These are phyloP conservation scores for Melastoma candidum DNA, from an alignment of 441 rosid genomes.

Conservation along the genomic window DNA sequence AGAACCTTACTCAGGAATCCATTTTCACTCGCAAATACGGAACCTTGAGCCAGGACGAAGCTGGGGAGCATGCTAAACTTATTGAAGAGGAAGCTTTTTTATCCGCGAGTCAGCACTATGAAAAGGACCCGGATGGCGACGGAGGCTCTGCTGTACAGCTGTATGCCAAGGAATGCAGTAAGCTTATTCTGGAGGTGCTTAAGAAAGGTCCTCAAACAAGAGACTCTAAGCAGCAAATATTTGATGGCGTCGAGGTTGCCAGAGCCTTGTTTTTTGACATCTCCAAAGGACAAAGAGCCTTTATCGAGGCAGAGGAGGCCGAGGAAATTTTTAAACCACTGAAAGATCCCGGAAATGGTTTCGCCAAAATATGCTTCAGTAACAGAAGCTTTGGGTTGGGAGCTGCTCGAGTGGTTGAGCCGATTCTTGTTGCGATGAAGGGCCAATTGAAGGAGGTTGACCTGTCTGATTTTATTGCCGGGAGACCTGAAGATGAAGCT, in stretches of 20 bases:
- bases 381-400: constrained; percentile 20
- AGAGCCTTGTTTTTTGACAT: constrained; percentile 12
- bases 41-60: constrained; percentile 18
- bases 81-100: constrained; percentile 18
- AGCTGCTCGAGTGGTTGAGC: constrained; percentile 15
- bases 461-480: constrained; percentile 19
- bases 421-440: constrained; percentile 14
- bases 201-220: constrained; percentile 13
- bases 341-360: constrained; percentile 14
- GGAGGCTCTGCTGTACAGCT: constrained; percentile 21
- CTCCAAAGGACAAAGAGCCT: constrained; percentile 17
- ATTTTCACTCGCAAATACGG: constrained; percentile 19
- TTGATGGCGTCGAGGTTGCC: constrained; percentile 2
- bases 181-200: constrained; percentile 15
- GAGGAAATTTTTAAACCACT: constrained; percentile 16
- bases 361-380: constrained; percentile 18
- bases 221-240: constrained; percentile 6
- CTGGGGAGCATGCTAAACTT: constrained; percentile 12
- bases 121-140: constrained; percentile 19
- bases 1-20: constrained; percentile 17
- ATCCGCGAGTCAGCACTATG: constrained; percentile 16
- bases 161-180: constrained; percentile 21
- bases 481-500: constrained; percentile 19
- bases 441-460: constrained; percentile 16
- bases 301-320: constrained; percentile 19